Conservation (phyloP, 768 basidiomycete species). For the Daedaleopsis nitida region DNA sequence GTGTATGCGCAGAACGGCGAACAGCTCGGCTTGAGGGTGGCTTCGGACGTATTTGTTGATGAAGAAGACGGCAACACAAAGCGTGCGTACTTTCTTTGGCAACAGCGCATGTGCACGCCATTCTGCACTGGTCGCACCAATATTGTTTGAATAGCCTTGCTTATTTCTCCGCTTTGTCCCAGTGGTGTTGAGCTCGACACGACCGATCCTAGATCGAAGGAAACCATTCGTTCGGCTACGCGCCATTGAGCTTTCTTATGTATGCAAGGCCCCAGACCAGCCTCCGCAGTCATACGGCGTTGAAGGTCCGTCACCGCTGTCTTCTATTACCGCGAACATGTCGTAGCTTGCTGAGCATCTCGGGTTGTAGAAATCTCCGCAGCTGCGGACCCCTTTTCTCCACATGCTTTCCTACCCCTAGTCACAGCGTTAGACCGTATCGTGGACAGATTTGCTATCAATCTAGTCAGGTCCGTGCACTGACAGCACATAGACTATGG, state of each 20-base stretch:
- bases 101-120: slow-evolving; percentile 10
- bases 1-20: slow-evolving; percentile 51
- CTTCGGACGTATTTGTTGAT: slow-evolving; percentile 57
- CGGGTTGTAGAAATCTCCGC: slow-evolving; percentile 4
- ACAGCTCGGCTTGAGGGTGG: slow-evolving; percentile 55
- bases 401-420: slow-evolving; percentile 56
- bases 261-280: slow-evolving; percentile 34
- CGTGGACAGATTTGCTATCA: slow-evolving; percentile 53
- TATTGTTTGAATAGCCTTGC: slow-evolving; percentile 1
- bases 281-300: not conserved
- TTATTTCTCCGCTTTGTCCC: not conserved
- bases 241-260: slow-evolving; percentile 44
- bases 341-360: not conserved
- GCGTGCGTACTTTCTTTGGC: slow-evolving; percentile 33
- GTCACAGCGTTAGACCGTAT: slow-evolving; percentile 53
- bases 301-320: slow-evolving; percentile 5
- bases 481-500: not conserved
- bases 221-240: slow-evolving; percentile 34
- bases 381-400: slow-evolving; percentile 51
- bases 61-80: slow-evolving; percentile 43
- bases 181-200: slow-evolving; percentile 46
- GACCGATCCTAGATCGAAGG: slow-evolving; percentile 32
- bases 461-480: slow-evolving; percentile 56
- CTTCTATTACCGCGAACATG: not conserved
- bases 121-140: not conserved